phyloP scores from a whole-genome alignment of 148 eudicot species.

The Chenopodium berlandieri region DNA sequence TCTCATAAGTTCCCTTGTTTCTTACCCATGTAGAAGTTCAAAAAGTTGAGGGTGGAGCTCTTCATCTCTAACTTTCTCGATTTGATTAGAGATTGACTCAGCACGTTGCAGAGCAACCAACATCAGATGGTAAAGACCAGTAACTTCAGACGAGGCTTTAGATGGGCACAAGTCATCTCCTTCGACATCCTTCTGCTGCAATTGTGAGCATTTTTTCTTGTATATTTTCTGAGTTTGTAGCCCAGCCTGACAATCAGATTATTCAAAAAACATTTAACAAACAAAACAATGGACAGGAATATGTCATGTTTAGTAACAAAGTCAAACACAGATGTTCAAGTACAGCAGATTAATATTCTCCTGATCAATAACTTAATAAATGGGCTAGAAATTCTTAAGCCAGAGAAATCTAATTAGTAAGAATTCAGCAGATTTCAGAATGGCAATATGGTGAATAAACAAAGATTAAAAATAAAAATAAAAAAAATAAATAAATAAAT shows the following conservation, averaged over 20 bases:
- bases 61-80: constrained; percentile 55
- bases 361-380: background rate
- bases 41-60: constrained; percentile 61
- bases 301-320: background rate
- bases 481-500: too few species aligned
- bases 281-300: background rate
- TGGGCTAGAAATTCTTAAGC: background rate
- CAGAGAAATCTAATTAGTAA: background rate
- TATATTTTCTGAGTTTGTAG: constrained; percentile 41
- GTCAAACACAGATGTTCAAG: background rate
- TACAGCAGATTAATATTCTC: background rate
- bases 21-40: constrained; percentile 59
- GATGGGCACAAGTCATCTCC: constrained; percentile 25
- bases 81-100: constrained; percentile 52
- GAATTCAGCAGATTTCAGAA: background rate
- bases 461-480: too few species aligned
- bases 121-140: constrained; percentile 39
- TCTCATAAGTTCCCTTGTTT: background rate
- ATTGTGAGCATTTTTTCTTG: constrained; percentile 42
- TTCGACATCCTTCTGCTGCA: constrained; percentile 30
- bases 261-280: background rate
- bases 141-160: constrained; percentile 35
- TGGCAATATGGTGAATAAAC: background rate
- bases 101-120: constrained; percentile 36
- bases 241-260: constrained; percentile 37